A percentile compares a stretch with the other conserved stretches of the same genome.
Conservation (phyloP, 2,329 filamentous ascomycete species). For the Diaporthe sp. region DNA sequence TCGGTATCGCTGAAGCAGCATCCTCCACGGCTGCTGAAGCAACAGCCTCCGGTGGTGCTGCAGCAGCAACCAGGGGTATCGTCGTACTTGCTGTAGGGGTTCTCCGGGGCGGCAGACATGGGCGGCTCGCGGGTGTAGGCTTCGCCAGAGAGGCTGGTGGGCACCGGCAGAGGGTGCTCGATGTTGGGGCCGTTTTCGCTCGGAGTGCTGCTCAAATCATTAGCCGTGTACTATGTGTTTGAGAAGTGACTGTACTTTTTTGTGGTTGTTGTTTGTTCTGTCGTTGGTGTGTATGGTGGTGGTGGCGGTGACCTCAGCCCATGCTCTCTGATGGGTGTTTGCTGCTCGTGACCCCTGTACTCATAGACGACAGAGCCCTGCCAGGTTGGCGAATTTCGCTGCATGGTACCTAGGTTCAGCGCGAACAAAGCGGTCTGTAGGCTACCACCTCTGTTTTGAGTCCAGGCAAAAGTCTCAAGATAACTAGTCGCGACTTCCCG, state of each 20-base stretch:
- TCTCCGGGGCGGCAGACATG: background rate
- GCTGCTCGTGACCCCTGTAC: constrained; percentile 4
- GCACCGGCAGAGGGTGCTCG: background rate
- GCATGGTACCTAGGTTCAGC: constrained; percentile 11
- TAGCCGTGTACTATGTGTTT: background rate
- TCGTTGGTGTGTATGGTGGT: constrained; percentile 29
- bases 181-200: background rate
- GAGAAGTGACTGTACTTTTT: too few species aligned
- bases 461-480: background rate
- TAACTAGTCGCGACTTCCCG: background rate
- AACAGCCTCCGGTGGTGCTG: constrained; percentile 37
- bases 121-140: background rate
- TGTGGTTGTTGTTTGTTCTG: background rate
- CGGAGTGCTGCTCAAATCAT: background rate
- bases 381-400: background rate
- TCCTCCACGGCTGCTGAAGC: constrained; percentile 35
- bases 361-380: background rate
- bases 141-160: background rate
- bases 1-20: constrained; percentile 38
- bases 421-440: background rate
- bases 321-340: background rate
- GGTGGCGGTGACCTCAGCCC: constrained; percentile 19
- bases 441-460: background rate
- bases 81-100: constrained; percentile 20
- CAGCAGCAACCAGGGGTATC: constrained; percentile 7